Percentiles rank a stretch among this genome's conserved stretches.
Evolutionary conservation across 306 rosid species (phyloP).

Genomic region (Inga leiocalycina): DNA sequence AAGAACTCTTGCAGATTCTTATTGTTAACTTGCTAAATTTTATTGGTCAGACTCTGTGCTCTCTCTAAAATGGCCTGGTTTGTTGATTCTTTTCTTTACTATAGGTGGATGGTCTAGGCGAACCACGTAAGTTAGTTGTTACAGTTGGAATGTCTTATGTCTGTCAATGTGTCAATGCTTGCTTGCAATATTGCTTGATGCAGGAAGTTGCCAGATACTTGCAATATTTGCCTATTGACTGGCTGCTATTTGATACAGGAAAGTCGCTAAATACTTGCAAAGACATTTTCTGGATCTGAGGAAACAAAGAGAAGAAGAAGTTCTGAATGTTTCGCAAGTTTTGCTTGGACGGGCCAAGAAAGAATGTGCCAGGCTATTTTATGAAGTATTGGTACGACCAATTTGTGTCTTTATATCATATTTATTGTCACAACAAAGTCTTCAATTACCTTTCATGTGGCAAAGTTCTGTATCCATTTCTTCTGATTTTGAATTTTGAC

Average conservation of each 20-base stretch:
- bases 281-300: constrained; percentile 41
- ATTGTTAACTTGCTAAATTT: constrained; percentile 17
- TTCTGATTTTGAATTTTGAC: not conserved
- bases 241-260: constrained; percentile 49
- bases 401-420: constrained; percentile 22
- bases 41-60: constrained; percentile 24
- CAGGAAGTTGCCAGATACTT: not conserved
- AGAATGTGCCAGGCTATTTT: constrained; percentile 73
- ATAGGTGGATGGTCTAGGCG: constrained; percentile 72
- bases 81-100: constrained; percentile 39
- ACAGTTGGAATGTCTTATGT: constrained; percentile 28
- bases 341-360: constrained; percentile 48
- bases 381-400: constrained; percentile 80
- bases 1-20: constrained; percentile 50
- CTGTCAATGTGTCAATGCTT: constrained; percentile 9
- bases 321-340: constrained; percentile 53
- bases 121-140: constrained; percentile 61
- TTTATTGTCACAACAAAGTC: constrained; percentile 2
- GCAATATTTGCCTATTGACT: constrained; percentile 14
- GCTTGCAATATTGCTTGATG: not conserved
- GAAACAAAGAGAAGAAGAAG: constrained; percentile 36
- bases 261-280: constrained; percentile 56
- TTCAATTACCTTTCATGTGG: constrained; percentile 6
- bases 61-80: constrained; percentile 32
- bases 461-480: constrained; percentile 7